Evolutionary conservation across 2,329 filamentous ascomycete species (phyloP).

Genomic region (Cadophora luteo-olivacea): DNA sequence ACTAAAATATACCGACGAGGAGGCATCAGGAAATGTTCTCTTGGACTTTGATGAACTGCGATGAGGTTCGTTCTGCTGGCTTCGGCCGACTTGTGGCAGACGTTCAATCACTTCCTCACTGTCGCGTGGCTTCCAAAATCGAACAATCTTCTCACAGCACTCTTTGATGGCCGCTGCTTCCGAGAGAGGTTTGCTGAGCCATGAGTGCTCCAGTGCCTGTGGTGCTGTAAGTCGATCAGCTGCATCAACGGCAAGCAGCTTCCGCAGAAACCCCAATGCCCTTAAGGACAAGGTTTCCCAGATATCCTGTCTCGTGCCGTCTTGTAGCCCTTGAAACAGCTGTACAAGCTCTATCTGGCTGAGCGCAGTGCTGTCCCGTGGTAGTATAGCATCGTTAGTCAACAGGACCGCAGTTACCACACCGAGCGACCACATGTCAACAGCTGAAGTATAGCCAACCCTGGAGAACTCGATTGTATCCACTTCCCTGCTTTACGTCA

Average conservation of each 20-base stretch:
- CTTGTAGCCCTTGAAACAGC: slow-evolving; percentile 28
- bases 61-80: background rate
- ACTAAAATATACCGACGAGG: slow-evolving; percentile 40
- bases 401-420: slow-evolving; percentile 39
- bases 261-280: slow-evolving; percentile 43
- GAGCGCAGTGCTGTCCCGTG: slow-evolving; percentile 31
- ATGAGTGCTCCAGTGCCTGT: slow-evolving; percentile 46
- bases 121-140: slow-evolving; percentile 40
- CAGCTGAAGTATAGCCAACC: slow-evolving; percentile 41
- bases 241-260: slow-evolving; percentile 46
- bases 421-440: slow-evolving; percentile 45
- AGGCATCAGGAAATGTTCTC: slow-evolving; percentile 38
- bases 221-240: slow-evolving; percentile 45
- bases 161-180: slow-evolving; percentile 38
- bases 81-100: slow-evolving; percentile 27
- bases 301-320: slow-evolving; percentile 18
- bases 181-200: slow-evolving; percentile 44
- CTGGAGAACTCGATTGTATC: slow-evolving; percentile 21
- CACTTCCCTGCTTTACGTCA: slow-evolving; percentile 35
- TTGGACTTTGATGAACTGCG: slow-evolving; percentile 16
- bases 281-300: slow-evolving; percentile 32
- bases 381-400: slow-evolving; percentile 35
- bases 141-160: slow-evolving; percentile 35
- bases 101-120: slow-evolving; percentile 35
- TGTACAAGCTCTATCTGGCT: slow-evolving; percentile 33